Conservation (phyloP, 345 rosid species). For the Linum tenue region DNA sequence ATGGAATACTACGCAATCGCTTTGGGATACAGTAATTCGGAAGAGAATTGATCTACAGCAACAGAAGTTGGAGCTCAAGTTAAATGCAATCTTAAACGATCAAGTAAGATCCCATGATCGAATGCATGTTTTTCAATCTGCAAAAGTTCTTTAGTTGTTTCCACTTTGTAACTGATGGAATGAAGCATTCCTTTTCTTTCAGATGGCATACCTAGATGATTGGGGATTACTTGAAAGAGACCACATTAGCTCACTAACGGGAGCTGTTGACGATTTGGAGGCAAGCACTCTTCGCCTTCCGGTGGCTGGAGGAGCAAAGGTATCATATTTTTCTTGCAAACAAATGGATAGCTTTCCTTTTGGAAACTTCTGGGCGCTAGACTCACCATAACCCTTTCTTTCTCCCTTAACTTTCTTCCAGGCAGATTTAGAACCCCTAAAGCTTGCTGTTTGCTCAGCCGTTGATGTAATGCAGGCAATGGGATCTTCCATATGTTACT, state of each 20-base stretch:
- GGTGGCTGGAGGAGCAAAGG: conserved; percentile 80
- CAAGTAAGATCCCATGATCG: conserved; percentile 46
- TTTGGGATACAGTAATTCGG: conserved; percentile 58
- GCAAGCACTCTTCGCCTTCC: conserved; percentile 91
- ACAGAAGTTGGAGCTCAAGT: conserved; percentile 65
- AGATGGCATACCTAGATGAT: conserved; percentile 72
- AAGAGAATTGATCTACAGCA: conserved; percentile 62
- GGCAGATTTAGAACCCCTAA: conserved; percentile 72
- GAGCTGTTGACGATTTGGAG: conserved; percentile 78
- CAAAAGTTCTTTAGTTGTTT: conserved; percentile 8
- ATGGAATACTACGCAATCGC: conserved; percentile 49
- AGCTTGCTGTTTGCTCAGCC: conserved; percentile 75
- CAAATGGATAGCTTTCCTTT: neutral
- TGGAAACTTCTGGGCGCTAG: neutral
- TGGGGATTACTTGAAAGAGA: conserved; percentile 84
- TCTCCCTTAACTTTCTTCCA: conserved; percentile 37
- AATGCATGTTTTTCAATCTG: neutral
- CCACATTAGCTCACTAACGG: conserved; percentile 61
- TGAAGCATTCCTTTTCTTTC: conserved; percentile 17
- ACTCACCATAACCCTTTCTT: too few species aligned
- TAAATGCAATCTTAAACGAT: conserved; percentile 50
- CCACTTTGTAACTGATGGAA: conserved; percentile 17
- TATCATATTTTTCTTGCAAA: conserved; percentile 14
- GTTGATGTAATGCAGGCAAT: conserved; percentile 86
- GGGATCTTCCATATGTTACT: conserved; percentile 66